Evolutionary conservation across 768 basidiomycete species (phyloP), one percentile per base, ranked within the genome.

Genomic region (Cyclocybe aegerita): DNA sequence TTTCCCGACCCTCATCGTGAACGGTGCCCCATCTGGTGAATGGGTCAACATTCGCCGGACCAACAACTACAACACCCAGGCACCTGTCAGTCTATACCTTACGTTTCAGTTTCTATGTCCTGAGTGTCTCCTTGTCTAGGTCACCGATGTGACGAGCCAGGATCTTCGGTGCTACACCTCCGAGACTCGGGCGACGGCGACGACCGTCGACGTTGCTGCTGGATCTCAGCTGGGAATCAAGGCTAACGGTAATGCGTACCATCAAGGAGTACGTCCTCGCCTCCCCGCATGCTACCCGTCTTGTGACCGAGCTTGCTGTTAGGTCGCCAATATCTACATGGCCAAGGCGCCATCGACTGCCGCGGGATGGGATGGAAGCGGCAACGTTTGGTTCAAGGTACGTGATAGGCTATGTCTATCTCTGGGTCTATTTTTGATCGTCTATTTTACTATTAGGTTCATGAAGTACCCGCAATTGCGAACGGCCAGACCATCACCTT

Each of bases 91-190:
- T 56, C 17, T 7, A 14, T 31, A 29, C 9, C 43, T 44, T 10
- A 35, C 11, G 4, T 6, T 37, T 34, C 7, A 12, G 17, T 36
- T 7, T 9, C n/a, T n/a, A n/a, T 44, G 9, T 7, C 4, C 39
- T 15, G 11, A 11, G 12, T 41, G 8, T 46, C 15, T n/a, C 2
- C 12, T 31, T 7, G 32, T 17, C 4, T 48, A 74, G 72, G 72
- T 76, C 11, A 70, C 67, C 12, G 72, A 77, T 53, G 75, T 79
- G 34, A 74, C 59, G 23, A 74, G 71, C 50, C 37, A 62, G 10
- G 74, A 76, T 50, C 65, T 79, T 63, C 66, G 75, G 16, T 79
- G 76, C 63, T 76, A 79, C 58, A 71, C 69, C 48, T 71, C 71
- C 5, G 56, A 58, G 47, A 71, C 70, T 3, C 41, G 60, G 15